These are phyloP conservation scores for Diaporthe citri DNA, from an alignment of 2,329 filamentous ascomycete species.

Conservation along the genomic window DNA sequence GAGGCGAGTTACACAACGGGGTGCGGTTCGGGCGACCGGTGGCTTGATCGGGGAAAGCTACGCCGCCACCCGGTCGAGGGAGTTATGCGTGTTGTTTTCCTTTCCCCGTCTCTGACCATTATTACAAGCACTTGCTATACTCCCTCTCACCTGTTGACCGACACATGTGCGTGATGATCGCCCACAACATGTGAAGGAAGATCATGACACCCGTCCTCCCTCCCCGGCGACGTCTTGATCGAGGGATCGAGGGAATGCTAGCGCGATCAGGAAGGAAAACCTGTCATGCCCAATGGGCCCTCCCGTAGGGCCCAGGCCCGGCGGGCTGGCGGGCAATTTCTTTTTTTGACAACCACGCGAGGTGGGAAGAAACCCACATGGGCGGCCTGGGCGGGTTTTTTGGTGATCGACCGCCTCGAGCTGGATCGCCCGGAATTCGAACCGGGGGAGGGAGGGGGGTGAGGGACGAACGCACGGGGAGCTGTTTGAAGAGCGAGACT, in stretches of 20 bases:
- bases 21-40: background rate
- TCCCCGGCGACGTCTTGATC: background rate
- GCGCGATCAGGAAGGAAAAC: background rate
- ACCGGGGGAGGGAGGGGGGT: too few species aligned
- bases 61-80: background rate
- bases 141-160: background rate
- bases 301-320: background rate
- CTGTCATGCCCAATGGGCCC: background rate
- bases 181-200: background rate
- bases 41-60: background rate
- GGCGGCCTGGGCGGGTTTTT: background rate
- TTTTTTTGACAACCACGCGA: background rate
- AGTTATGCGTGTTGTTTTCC: too few species aligned
- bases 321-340: background rate
- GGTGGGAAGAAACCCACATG: background rate
- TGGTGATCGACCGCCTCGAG: constrained; percentile 3
- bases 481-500: background rate
- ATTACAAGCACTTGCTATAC: too few species aligned
- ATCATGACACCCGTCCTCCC: background rate
- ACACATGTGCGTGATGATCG: background rate
- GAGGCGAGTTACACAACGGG: constrained; percentile 12
- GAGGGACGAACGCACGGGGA: background rate
- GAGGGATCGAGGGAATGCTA: background rate
- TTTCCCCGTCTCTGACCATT: background rate
- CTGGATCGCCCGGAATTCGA: background rate